Conservation (phyloP, 495 filamentous ascomycete species). For the Evansstolkia leycettana region DNA sequence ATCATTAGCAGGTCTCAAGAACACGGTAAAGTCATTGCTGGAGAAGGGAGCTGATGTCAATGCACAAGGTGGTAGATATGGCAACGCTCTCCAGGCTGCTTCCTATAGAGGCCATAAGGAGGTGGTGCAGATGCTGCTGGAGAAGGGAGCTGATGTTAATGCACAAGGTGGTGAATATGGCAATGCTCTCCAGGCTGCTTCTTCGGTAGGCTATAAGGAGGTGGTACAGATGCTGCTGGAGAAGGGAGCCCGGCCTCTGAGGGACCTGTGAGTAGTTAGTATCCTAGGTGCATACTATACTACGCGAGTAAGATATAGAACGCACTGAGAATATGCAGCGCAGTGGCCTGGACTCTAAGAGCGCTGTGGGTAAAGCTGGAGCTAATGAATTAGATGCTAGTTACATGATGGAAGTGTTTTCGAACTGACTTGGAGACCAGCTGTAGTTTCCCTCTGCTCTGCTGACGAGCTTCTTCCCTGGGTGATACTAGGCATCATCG, state of each 20-base stretch:
- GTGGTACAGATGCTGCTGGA: constrained; percentile 13
- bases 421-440: too few relatives aligned
- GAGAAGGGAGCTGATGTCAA: constrained; percentile 1
- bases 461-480: too few relatives aligned
- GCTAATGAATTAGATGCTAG: too few relatives aligned
- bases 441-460: too few relatives aligned
- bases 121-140: constrained; percentile 16
- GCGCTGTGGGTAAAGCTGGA: too few relatives aligned
- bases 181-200: constrained; percentile 12
- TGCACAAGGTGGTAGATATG: background rate
- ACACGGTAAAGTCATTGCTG: background rate
- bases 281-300: too few relatives aligned
- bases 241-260: constrained; percentile 10
- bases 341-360: too few relatives aligned
- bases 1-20: background rate
- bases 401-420: too few relatives aligned
- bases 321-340: too few relatives aligned
- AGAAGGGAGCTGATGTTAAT: constrained; percentile 16
- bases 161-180: constrained; percentile 2
- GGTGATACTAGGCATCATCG: too few relatives aligned
- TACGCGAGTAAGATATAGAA: too few relatives aligned
- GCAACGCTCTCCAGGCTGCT: constrained; percentile 1
- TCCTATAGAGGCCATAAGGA: constrained; percentile 1
- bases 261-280: too few relatives aligned
- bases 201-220: constrained; percentile 1